Evolutionary conservation across 306 rosid species (phyloP).

Genomic region (Biancaea sappan): DNA sequence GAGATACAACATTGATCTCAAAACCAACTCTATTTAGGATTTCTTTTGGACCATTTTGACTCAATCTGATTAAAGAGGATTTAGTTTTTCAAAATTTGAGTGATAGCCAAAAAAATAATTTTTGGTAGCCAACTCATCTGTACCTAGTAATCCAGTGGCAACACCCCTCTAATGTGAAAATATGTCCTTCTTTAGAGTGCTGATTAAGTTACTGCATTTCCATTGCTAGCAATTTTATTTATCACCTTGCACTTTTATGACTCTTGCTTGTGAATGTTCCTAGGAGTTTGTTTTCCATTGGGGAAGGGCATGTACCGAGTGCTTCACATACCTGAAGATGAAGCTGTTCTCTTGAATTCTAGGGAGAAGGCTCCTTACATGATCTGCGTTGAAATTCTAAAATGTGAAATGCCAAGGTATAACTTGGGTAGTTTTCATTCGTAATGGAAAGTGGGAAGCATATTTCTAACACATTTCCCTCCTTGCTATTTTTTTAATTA

Average conservation of each 20-base stretch:
- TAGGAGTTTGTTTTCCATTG: conserved; percentile 97
- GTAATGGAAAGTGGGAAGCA: conserved; percentile 28
- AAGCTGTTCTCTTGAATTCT: conserved; percentile 96
- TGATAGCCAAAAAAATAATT: background rate
- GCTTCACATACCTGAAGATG: conserved; percentile 95
- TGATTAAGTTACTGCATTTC: conserved; percentile 23
- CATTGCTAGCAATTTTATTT: conserved; percentile 25
- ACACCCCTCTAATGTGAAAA: background rate
- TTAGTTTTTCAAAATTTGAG: background rate
- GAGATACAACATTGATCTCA: too few relatives aligned
- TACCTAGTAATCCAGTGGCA: background rate
- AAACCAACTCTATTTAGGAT: background rate
- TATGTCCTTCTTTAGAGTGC: conserved; percentile 12
- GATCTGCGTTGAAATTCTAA: conserved; percentile 87
- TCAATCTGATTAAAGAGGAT: background rate
- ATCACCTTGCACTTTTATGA: conserved; percentile 27
- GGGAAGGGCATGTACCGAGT: conserved; percentile 95
- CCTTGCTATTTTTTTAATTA: conserved; percentile 41
- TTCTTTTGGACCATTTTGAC: background rate
- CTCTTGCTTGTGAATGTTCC: conserved; percentile 37
- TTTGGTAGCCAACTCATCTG: background rate
- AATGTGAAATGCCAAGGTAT: conserved; percentile 88
- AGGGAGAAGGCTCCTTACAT: conserved; percentile 98
- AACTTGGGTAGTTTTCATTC: conserved; percentile 29
- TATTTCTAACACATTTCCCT: conserved; percentile 31